Percentiles rank a stretch among this genome's conserved stretches.
phyloP scores from a whole-genome alignment of 352 stramenopile species.

The Globisporangium spiculum region DNA sequence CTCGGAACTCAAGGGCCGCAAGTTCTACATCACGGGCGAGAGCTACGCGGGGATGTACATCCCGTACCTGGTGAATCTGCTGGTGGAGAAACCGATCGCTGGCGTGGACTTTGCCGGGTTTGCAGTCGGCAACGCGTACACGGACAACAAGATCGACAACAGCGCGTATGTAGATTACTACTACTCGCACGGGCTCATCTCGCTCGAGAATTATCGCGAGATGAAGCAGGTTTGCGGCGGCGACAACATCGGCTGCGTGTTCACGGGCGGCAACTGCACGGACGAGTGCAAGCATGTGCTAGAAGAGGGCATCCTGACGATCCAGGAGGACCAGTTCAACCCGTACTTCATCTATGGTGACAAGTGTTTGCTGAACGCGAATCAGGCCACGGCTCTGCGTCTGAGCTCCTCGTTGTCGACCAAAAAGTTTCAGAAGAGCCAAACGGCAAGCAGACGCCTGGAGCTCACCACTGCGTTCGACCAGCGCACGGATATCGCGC shows the following conservation, averaged over 20 bases:
- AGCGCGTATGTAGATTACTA: slow-evolving; percentile 76
- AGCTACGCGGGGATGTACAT: slow-evolving; percentile 90
- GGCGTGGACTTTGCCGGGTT: slow-evolving; percentile 25
- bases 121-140: slow-evolving; percentile 25
- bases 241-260: slow-evolving; percentile 52
- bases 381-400: slow-evolving; percentile 42
- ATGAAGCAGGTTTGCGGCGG: slow-evolving; percentile 44
- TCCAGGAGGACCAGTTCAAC: slow-evolving; percentile 44
- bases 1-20: slow-evolving; percentile 48
- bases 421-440: too few relatives aligned
- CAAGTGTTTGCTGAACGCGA: slow-evolving; percentile 57
- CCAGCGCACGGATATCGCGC: slow-evolving; percentile 42
- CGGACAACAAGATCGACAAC: slow-evolving; percentile 48
- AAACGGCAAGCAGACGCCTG: slow-evolving; percentile 17
- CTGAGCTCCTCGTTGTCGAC: slow-evolving; percentile 13
- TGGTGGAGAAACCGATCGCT: slow-evolving; percentile 54
- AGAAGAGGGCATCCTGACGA: slow-evolving; percentile 36
- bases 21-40: slow-evolving; percentile 82
- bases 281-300: slow-evolving; percentile 41
- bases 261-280: slow-evolving; percentile 39
- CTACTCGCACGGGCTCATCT: slow-evolving; percentile 81
- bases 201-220: slow-evolving; percentile 59
- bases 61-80: slow-evolving; percentile 66
- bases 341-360: slow-evolving; percentile 80
- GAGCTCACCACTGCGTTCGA: slow-evolving; percentile 24